These are phyloP conservation scores for Neurospora africana DNA, from an alignment of 495 filamentous ascomycete genomes.

Conservation along the genomic window DNA sequence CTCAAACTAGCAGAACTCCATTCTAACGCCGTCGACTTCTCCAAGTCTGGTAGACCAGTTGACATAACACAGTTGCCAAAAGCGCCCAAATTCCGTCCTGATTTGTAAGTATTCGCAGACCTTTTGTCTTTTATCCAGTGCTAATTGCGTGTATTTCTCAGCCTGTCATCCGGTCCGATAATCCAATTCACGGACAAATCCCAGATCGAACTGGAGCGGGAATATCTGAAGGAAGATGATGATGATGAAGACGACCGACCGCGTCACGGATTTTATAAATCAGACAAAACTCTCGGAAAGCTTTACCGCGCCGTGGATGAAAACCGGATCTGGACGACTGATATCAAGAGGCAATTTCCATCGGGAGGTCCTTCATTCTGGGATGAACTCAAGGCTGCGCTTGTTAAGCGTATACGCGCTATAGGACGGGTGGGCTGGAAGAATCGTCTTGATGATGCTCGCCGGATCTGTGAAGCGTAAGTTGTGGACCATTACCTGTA, in stretches of 20 bases:
- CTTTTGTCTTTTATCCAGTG: too few relatives aligned
- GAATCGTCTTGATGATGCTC: constrained; percentile 33
- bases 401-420: constrained; percentile 2
- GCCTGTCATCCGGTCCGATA: too few relatives aligned
- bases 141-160: too few relatives aligned
- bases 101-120: too few relatives aligned
- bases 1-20: constrained; percentile 55
- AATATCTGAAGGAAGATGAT: constrained; percentile 2
- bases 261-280: constrained; percentile 50
- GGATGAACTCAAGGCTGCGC: constrained; percentile 5
- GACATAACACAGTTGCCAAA: too few relatives aligned
- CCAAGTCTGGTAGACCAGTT: constrained; percentile 34
- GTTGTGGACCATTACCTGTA: not conserved
- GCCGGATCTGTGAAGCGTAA: constrained; percentile 45
- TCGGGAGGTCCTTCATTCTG: constrained; percentile 26
- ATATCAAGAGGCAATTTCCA: constrained; percentile 32
- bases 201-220: too few relatives aligned
- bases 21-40: constrained; percentile 74
- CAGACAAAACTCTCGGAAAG: constrained; percentile 57
- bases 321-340: constrained; percentile 47
- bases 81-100: too few relatives aligned
- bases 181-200: too few relatives aligned
- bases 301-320: constrained; percentile 72
- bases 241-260: constrained; percentile 47
- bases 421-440: constrained; percentile 20